Evolutionary conservation across 331 rosid species (phyloP).

Genomic region (Dryas integrifolia): DNA sequence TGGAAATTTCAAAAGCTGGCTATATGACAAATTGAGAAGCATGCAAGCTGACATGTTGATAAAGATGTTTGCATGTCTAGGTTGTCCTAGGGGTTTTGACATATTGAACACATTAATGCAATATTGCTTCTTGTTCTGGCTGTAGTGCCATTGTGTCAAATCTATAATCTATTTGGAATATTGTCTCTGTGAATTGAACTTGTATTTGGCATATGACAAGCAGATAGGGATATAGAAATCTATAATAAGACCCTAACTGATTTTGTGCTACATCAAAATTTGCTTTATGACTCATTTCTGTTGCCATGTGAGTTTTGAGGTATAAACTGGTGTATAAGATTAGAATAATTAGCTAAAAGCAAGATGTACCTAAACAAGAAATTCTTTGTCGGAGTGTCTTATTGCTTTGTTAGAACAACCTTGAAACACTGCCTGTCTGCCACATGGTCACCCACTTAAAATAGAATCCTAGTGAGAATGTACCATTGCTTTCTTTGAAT

Average conservation of each 20-base stretch:
- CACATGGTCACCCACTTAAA: no score
- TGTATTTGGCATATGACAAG: slow-evolving; percentile 8
- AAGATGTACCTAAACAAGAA: no score
- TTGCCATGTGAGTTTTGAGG: neutral
- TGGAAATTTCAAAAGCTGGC: neutral
- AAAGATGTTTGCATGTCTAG: slow-evolving; percentile 11
- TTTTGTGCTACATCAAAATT: neutral
- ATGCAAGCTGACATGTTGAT: neutral
- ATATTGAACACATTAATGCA: no score
- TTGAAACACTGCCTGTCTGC: no score
- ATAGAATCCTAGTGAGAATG: no score
- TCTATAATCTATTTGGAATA: neutral
- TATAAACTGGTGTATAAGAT: neutral
- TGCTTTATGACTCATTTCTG: neutral
- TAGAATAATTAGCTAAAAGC: no score
- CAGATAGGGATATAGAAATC: neutral
- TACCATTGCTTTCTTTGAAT: no score
- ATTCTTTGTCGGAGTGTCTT: no score
- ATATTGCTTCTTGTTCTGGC: neutral
- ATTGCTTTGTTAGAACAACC: no score
- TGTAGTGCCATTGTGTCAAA: neutral
- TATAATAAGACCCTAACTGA: neutral
- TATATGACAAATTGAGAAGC: neutral
- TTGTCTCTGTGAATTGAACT: neutral
- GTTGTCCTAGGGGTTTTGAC: neutral